These are phyloP conservation scores for Phaeotremella skinneri DNA, from an alignment of 768 basidiomycete genomes.

Conservation along the genomic window DNA sequence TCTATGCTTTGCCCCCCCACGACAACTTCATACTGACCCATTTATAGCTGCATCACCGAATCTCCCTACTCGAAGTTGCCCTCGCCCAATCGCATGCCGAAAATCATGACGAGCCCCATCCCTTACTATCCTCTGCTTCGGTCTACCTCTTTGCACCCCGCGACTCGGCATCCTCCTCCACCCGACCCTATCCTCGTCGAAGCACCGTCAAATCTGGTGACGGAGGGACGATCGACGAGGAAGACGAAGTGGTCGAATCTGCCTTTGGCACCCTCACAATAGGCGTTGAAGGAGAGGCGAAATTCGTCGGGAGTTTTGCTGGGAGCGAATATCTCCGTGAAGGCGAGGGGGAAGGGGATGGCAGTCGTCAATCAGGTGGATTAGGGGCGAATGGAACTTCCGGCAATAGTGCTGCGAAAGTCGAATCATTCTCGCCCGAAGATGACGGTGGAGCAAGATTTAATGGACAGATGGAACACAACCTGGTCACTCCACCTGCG, in stretches of 20 bases:
- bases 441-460: conserved; percentile 8
- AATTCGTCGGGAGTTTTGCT: conserved; percentile 46
- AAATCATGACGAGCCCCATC: conserved; percentile 31
- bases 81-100: conserved; percentile 42
- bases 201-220: conserved; percentile 2
- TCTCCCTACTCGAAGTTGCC: conserved; percentile 45
- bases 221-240: conserved; percentile 7
- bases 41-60: conserved; percentile 41
- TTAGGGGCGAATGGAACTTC: background rate
- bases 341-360: conserved; percentile 2
- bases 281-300: conserved; percentile 39
- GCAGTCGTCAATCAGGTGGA: background rate
- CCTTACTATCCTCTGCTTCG: conserved; percentile 34
- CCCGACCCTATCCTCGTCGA: conserved; percentile 10
- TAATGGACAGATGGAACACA: background rate
- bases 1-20: too few relatives aligned
- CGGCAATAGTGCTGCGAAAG: background rate
- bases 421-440: conserved; percentile 2
- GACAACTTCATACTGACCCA: background rate
- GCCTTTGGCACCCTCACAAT: conserved; percentile 48
- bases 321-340: conserved; percentile 44
- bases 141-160: conserved; percentile 39
- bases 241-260: conserved; percentile 40
- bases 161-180: conserved; percentile 12
- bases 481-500: conserved; percentile 24